These are phyloP conservation scores for Parietaria judaica DNA, from an alignment of 306 rosid species.

Conservation along the genomic window DNA sequence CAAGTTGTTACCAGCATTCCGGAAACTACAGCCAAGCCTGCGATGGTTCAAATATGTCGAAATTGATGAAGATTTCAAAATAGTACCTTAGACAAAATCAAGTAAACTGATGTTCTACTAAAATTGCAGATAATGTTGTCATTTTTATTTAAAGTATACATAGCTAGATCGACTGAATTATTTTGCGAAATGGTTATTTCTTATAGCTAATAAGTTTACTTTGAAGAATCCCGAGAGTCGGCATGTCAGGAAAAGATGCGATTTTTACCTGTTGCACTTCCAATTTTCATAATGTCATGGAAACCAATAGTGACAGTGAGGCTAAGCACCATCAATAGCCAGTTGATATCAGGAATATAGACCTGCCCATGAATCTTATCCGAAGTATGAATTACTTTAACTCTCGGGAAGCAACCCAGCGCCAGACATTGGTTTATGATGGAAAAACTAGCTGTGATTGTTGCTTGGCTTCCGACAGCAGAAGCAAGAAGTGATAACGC, in stretches of 20 bases:
- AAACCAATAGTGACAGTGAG: constrained; percentile 60
- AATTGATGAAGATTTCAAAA: too few species aligned
- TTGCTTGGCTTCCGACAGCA: constrained; percentile 88
- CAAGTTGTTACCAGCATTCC: constrained; percentile 78
- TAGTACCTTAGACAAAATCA: too few species aligned
- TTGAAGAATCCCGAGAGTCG: not conserved
- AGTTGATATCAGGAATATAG: constrained; percentile 83
- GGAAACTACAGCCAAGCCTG: constrained; percentile 61
- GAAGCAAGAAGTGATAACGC: constrained; percentile 55
- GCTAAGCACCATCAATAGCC: constrained; percentile 79
- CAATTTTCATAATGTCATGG: constrained; percentile 54
- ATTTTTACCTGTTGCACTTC: constrained; percentile 66
- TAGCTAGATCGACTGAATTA: too few species aligned
- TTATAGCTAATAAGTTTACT: too few species aligned
- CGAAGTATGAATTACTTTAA: constrained; percentile 86
- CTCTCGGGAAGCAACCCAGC: constrained; percentile 84
- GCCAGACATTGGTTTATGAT: constrained; percentile 76
- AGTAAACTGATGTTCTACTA: too few species aligned
- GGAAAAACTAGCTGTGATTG: constrained; percentile 81
- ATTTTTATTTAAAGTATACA: too few species aligned
- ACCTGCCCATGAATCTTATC: constrained; percentile 63
- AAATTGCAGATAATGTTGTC: too few species aligned
- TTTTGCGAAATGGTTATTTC: too few species aligned
- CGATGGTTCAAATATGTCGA: constrained; percentile 9
- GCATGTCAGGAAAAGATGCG: not conserved